Percentiles rank a stretch among this genome's conserved stretches.
phyloP scores from a whole-genome alignment of 176 grass and related monocot genomes.

The Juncus effusus region DNA sequence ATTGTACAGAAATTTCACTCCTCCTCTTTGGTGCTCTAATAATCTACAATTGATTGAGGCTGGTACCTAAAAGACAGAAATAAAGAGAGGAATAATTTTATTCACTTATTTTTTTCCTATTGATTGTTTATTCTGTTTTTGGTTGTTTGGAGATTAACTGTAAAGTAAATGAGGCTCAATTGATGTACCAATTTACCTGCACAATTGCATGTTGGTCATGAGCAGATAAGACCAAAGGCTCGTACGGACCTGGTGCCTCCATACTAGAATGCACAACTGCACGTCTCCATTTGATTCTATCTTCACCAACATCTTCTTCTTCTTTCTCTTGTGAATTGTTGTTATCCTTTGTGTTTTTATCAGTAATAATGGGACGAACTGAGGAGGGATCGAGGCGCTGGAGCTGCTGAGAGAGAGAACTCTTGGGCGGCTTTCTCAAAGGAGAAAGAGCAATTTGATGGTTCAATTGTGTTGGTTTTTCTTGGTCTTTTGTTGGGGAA shows the following conservation, averaged over 20 bases:
- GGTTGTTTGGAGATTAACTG: not conserved
- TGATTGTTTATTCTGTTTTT: not conserved
- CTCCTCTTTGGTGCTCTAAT: constrained; percentile 74
- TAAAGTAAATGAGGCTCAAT: not conserved
- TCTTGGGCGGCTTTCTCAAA: constrained; percentile 56
- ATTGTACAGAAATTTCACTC: constrained; percentile 79
- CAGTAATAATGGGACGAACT: constrained; percentile 1
- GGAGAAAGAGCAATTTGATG: constrained; percentile 18
- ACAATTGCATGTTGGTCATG: constrained; percentile 47
- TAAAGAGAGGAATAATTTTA: constrained; percentile 20
- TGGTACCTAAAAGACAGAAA: constrained; percentile 60
- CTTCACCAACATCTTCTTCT: constrained; percentile 16
- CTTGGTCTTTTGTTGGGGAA: not conserved
- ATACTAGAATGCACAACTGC: constrained; percentile 30
- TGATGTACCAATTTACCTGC: constrained; percentile 39
- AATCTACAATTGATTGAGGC: constrained; percentile 82
- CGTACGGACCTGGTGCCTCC: constrained; percentile 51
- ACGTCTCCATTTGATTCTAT: constrained; percentile 26
- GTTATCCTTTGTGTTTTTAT: too few relatives aligned
- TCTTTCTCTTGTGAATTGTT: not conserved
- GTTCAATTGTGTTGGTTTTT: not conserved
- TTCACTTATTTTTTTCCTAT: constrained; percentile 7
- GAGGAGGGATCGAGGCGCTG: constrained; percentile 49
- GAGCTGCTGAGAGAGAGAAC: constrained; percentile 67
- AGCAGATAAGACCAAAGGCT: constrained; percentile 66